These are phyloP conservation scores for Penicillium verhagenii DNA, from an alignment of 495 filamentous ascomycete species.

Conservation along the genomic window DNA sequence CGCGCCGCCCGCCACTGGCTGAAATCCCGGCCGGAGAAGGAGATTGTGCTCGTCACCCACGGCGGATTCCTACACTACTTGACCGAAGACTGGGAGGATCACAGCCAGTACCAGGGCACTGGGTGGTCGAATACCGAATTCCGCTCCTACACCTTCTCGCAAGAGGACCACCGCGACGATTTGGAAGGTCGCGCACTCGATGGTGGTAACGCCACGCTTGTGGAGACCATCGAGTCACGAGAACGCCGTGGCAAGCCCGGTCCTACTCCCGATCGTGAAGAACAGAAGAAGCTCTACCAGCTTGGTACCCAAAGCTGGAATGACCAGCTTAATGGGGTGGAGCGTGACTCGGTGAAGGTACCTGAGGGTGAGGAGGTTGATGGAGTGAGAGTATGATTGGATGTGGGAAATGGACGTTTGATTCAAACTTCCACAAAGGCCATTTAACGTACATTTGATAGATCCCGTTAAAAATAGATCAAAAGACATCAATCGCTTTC, in stretches of 20 bases:
- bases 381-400: conserved; percentile 26
- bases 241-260: conserved; percentile 53
- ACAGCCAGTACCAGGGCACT: conserved; percentile 59
- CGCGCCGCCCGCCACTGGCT: conserved; percentile 66
- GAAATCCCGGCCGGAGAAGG: conserved; percentile 51
- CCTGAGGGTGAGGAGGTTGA: conserved; percentile 36
- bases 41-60: conserved; percentile 73
- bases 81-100: conserved; percentile 77
- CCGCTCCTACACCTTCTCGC: conserved; percentile 69
- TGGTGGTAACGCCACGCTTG: conserved; percentile 57
- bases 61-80: conserved; percentile 74
- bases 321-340: conserved; percentile 41
- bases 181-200: conserved; percentile 40
- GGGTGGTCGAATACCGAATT: conserved; percentile 86
- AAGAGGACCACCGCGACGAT: conserved; percentile 37
- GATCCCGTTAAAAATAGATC: conserved; percentile 11
- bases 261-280: conserved; percentile 32
- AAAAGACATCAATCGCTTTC: background rate
- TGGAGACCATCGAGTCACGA: conserved; percentile 62
- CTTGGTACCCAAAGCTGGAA: conserved; percentile 44
- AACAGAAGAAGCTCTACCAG: conserved; percentile 41
- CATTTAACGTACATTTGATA: conserved; percentile 16
- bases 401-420: conserved; percentile 14
- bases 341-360: conserved; percentile 39
- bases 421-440: conserved; percentile 1